phyloP scores from a whole-genome alignment of 176 grass and related monocot genomes.

The Musa itinerans region DNA sequence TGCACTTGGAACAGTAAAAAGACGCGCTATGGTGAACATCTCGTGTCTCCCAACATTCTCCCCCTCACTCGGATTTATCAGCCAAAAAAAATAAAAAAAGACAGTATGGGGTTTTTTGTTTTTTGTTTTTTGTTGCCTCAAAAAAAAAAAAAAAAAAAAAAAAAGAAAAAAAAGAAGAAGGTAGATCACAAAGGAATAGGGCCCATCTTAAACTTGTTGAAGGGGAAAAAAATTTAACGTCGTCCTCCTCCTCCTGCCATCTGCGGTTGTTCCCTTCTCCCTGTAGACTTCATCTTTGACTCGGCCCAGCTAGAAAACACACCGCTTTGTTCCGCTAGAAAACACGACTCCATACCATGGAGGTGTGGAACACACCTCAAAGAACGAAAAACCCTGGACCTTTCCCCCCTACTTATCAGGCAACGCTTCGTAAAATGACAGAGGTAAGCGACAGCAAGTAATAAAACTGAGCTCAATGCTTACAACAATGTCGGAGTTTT shows the following conservation, averaged over 20 bases:
- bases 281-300: not conserved
- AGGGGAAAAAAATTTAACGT: not conserved
- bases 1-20: slow-evolving; percentile 1
- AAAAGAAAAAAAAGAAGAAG: not conserved
- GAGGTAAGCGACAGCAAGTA: slow-evolving; percentile 1
- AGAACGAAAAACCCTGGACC: slow-evolving; percentile 20
- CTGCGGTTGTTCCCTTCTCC: not conserved
- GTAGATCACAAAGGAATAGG: not conserved
- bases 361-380: slow-evolving; percentile 4
- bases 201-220: not conserved
- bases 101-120: too few relatives aligned
- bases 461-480: slow-evolving; percentile 7
- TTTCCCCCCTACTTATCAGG: not conserved
- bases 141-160: not conserved
- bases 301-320: not conserved
- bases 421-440: not conserved
- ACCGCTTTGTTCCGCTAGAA: not conserved
- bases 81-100: not conserved
- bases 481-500: not conserved
- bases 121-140: not conserved
- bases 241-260: not conserved
- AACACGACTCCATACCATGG: not conserved
- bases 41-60: slow-evolving; percentile 18
- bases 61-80: not conserved
- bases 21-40: not conserved